Evolutionary conservation across 2,329 filamentous ascomycete species (phyloP).

Genomic region (Fusarium sp.): DNA sequence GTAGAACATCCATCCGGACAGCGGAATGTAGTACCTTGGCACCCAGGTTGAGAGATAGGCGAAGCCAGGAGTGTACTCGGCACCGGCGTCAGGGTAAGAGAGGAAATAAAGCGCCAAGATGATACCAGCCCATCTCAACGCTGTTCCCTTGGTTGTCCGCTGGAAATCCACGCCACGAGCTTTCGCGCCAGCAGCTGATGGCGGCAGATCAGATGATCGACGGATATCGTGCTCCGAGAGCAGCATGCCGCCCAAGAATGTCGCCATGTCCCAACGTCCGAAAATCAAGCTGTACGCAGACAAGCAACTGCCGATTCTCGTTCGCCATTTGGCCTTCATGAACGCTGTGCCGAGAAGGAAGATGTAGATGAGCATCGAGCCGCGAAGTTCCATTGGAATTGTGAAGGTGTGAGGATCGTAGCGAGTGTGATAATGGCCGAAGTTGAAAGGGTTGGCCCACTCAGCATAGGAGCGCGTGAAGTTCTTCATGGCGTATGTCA

Average conservation of each 20-base stretch:
- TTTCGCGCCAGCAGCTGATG: conserved; percentile 25
- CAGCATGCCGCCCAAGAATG: conserved; percentile 52
- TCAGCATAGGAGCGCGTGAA: conserved; percentile 53
- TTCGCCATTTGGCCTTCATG: conserved; percentile 50
- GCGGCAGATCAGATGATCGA: conserved; percentile 29
- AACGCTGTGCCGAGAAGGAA: conserved; percentile 54
- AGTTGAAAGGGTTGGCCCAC: conserved; percentile 57
- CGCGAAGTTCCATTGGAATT: conserved; percentile 56
- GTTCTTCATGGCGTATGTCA: conserved; percentile 53
- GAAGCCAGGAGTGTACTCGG: conserved; percentile 54
- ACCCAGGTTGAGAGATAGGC: conserved; percentile 48
- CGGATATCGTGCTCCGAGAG: conserved; percentile 53
- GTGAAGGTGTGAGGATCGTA: conserved; percentile 57
- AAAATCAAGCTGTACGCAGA: conserved; percentile 50
- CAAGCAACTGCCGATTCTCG: conserved; percentile 45
- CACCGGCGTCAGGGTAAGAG: conserved; percentile 54
- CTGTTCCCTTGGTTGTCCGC: conserved; percentile 22
- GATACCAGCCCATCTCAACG: conserved; percentile 45
- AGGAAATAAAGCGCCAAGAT: conserved; percentile 53
- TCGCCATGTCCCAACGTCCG: conserved; percentile 55
- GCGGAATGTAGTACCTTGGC: conserved; percentile 52
- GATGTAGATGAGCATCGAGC: conserved; percentile 55
- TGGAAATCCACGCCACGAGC: conserved; percentile 11
- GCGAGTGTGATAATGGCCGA: conserved; percentile 52
- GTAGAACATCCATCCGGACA: conserved; percentile 55